Evolutionary conservation across 169 alveolate genomes (phyloP), one percentile per base, ranked within the genome.

Genomic region (Fabrea salina): DNA sequence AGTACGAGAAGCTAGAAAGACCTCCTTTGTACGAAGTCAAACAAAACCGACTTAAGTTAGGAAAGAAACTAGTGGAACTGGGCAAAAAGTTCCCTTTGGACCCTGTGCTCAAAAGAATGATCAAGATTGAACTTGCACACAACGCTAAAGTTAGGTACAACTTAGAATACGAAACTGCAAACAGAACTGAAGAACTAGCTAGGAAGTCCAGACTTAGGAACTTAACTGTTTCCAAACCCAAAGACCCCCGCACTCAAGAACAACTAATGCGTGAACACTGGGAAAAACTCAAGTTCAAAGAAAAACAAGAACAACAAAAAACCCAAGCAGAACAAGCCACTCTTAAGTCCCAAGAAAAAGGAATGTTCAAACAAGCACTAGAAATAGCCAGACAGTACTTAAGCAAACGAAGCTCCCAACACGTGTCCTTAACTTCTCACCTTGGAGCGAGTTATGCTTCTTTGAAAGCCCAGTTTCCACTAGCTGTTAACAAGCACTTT

Each of bases 71-170:
- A 16, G n/a, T 61, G 41, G 74, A 61, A 61, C 32, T 61, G 22
- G 74, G n/a, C 11, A 61, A 61, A 61, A 61, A 61, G 3, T 61
- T 61, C 74, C 74, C 74, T 16, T 13, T 61, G 11, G 74, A 61
- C 25, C 74, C 74, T 35, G 50, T 61, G 8, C 22, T 61, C n/a
- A 61, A 35, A 37, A 61, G 25, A n/a, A 61, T 61, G 74, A 16
- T 61, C 11, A 61, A 61, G 39, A 27, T 35, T 11, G 74, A 61
- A 35, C 32, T 61, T 27, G n/a, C n/a, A n/a, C 19, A 32, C 11
- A 61, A 61, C 50, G 54, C 51, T n/a, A 16, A n/a, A 11, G 13
- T n/a, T 35, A 61, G 39, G 39, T 61, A 33, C 49, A 51, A 61
- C 3, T 35, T 61, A 13, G 74, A 61, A 61, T 61, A 61, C 50